These are phyloP conservation scores for Spergularia marina DNA, from an alignment of 148 eudicot species.

Conservation along the genomic window DNA sequence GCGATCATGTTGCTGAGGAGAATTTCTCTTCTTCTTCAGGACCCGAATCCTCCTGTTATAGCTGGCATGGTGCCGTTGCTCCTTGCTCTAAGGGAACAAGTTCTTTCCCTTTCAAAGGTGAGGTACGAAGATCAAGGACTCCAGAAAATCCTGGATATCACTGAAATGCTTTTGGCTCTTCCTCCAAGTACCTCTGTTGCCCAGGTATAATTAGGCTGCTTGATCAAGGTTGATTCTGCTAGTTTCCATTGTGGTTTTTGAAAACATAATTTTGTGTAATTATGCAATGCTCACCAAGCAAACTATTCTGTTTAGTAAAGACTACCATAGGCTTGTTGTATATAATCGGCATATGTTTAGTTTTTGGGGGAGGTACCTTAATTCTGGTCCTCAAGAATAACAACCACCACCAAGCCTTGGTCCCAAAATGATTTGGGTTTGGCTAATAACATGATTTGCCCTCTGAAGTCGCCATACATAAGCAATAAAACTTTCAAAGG, in stretches of 20 bases:
- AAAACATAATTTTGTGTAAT: no score
- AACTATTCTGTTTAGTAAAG: no score
- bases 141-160: slow-evolving; percentile 66
- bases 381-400: no score
- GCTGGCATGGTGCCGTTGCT: slow-evolving; percentile 72
- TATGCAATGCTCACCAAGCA: no score
- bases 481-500: no score
- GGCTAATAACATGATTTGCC: no score
- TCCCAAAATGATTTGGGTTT: no score
- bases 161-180: slow-evolving; percentile 75
- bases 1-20: slow-evolving; percentile 10
- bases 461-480: no score
- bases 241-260: neutral
- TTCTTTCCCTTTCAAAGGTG: slow-evolving; percentile 48
- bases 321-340: no score
- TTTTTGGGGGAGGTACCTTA: no score
- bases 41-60: slow-evolving; percentile 71
- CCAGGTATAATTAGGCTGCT: slow-evolving; percentile 51
- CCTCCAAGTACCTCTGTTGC: slow-evolving; percentile 79
- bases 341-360: no score
- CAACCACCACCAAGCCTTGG: no score
- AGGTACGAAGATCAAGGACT: slow-evolving; percentile 78
- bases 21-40: slow-evolving; percentile 36
- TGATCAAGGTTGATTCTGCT: neutral
- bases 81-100: slow-evolving; percentile 44